Percentiles rank a stretch among this genome's conserved stretches.
phyloP scores from a whole-genome alignment of 768 basidiomycete genomes.

The Lepiota brunneoincarnata region DNA sequence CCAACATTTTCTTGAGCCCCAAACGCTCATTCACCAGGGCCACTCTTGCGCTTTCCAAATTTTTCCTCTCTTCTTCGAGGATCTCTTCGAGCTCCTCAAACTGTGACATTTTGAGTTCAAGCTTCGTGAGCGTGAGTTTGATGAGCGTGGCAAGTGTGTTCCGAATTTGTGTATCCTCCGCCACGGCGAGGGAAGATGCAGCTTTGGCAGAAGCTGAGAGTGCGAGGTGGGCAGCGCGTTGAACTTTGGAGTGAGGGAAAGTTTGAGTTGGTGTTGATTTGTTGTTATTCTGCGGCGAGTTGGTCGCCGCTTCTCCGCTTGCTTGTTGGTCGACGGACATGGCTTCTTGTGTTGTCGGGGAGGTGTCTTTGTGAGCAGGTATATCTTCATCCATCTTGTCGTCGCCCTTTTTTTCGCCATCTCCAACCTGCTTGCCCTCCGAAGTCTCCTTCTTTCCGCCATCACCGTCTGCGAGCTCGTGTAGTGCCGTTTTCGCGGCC shows the following conservation, averaged over 20 bases:
- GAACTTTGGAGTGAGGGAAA: conserved; percentile 71
- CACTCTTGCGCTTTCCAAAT: conserved; percentile 80
- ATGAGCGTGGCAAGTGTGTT: conserved; percentile 80
- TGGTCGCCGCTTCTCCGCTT: too few relatives aligned
- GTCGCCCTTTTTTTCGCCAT: conserved; percentile 35
- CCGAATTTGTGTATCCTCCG: conserved; percentile 81
- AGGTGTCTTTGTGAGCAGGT: conserved; percentile 18
- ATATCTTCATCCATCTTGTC: conserved; percentile 49
- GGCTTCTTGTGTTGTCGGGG: conserved; percentile 13
- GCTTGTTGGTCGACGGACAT: conserved; percentile 32
- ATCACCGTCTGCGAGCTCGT: conserved; percentile 65
- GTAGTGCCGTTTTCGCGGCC: conserved; percentile 88
- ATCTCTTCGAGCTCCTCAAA: conserved; percentile 94
- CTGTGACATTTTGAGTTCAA: conserved; percentile 92
- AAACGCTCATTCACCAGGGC: conserved; percentile 78
- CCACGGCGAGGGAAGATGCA: conserved; percentile 73
- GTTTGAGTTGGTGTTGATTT: conserved; percentile 34
- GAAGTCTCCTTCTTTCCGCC: conserved; percentile 38
- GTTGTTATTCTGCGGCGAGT: too few relatives aligned
- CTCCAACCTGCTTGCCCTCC: conserved; percentile 20
- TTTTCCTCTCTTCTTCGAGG: conserved; percentile 85
- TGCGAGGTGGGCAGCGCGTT: conserved; percentile 82
- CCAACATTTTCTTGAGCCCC: conserved; percentile 68
- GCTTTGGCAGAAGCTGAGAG: conserved; percentile 88
- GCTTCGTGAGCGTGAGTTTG: conserved; percentile 79